Evolutionary conservation across 2,329 filamentous ascomycete species (phyloP).

Genomic region (Penicillium fuscoglaucum): DNA sequence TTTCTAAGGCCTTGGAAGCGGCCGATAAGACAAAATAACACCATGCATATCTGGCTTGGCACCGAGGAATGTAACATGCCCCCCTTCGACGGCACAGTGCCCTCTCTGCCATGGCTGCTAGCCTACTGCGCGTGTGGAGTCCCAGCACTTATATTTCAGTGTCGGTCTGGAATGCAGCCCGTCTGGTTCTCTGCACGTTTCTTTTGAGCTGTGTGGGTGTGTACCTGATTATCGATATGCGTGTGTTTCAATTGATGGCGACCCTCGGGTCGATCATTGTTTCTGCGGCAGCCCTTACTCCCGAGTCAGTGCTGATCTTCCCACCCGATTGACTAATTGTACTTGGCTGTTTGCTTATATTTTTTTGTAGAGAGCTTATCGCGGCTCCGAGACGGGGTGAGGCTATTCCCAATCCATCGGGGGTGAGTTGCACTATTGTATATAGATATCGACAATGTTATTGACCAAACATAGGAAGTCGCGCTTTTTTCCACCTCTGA

Average conservation of each 20-base stretch:
- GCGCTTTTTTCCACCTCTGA: slow-evolving; percentile 62
- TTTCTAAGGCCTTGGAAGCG: slow-evolving; percentile 3
- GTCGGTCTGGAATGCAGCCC: background rate
- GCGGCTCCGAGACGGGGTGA: slow-evolving; percentile 40
- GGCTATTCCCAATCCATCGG: slow-evolving; percentile 42
- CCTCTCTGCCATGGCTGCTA: background rate
- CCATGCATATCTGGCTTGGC: slow-evolving; percentile 22
- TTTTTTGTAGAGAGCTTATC: slow-evolving; percentile 35
- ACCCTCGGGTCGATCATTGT: slow-evolving; percentile 26
- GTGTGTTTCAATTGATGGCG: slow-evolving; percentile 27
- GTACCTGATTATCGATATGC: slow-evolving; percentile 24
- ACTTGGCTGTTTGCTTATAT: background rate
- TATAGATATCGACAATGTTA: background rate
- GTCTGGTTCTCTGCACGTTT: slow-evolving; percentile 4
- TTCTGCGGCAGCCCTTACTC: slow-evolving; percentile 29
- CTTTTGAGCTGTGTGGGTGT: slow-evolving; percentile 1
- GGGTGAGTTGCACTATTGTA: slow-evolving; percentile 31
- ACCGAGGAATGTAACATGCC: slow-evolving; percentile 18
- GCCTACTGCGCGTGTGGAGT: background rate
- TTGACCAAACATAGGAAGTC: slow-evolving; percentile 32
- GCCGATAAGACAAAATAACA: slow-evolving; percentile 2
- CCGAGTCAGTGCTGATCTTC: slow-evolving; percentile 27
- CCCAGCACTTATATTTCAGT: background rate
- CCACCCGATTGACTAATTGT: background rate
- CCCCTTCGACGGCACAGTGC: slow-evolving; percentile 12